phyloP scores from a whole-genome alignment of 2,329 filamentous ascomycete species.

The Penicillium sp. region DNA sequence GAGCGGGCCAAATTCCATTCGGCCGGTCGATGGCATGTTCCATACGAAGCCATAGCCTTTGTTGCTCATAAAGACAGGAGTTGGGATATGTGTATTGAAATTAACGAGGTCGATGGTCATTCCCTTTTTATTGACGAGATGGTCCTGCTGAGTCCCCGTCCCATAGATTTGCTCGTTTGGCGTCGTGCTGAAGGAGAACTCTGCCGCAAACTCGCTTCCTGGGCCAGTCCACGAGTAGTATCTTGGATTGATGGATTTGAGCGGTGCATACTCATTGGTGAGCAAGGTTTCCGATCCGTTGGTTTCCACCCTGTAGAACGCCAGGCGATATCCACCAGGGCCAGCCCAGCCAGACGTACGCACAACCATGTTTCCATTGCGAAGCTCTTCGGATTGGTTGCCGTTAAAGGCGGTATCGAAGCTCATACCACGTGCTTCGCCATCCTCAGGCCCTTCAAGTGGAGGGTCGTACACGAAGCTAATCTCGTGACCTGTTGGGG shows the following conservation, averaged over 20 bases:
- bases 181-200: slow-evolving; percentile 36
- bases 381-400: slow-evolving; percentile 26
- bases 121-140: slow-evolving; percentile 56
- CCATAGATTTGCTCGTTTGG: slow-evolving; percentile 56
- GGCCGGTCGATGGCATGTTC: slow-evolving; percentile 59
- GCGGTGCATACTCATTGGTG: slow-evolving; percentile 33
- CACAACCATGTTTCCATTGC: slow-evolving; percentile 38
- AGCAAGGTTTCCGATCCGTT: slow-evolving; percentile 35
- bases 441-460: slow-evolving; percentile 36
- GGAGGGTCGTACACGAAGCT: slow-evolving; percentile 41
- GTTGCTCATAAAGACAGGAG: slow-evolving; percentile 56
- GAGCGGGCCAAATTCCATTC: slow-evolving; percentile 56
- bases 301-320: slow-evolving; percentile 34
- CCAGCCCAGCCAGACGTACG: slow-evolving; percentile 32
- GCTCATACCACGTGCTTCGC: slow-evolving; percentile 29
- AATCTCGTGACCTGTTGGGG: slow-evolving; percentile 34
- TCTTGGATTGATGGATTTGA: slow-evolving; percentile 35
- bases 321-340: slow-evolving; percentile 31
- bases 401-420: slow-evolving; percentile 34
- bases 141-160: slow-evolving; percentile 63
- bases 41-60: slow-evolving; percentile 59
- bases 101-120: slow-evolving; percentile 58
- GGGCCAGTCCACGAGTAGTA: slow-evolving; percentile 35
- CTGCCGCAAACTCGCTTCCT: slow-evolving; percentile 34
- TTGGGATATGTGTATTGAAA: slow-evolving; percentile 60